These are phyloP conservation scores for Mucor piriformis DNA, from an alignment of 371 early-diverging fungal species.

Conservation along the genomic window DNA sequence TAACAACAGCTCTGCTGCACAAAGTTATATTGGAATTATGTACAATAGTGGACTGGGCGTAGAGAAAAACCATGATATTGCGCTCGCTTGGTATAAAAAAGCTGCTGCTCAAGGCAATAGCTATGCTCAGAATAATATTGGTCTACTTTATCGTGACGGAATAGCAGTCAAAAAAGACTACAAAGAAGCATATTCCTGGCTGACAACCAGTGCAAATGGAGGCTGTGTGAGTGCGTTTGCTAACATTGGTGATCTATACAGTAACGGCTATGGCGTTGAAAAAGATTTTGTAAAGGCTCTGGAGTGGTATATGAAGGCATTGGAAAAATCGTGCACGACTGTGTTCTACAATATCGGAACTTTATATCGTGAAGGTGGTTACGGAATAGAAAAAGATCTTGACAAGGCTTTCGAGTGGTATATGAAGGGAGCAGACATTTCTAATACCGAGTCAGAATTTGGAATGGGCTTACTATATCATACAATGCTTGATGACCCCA, in stretches of 20 bases:
- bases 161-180: neutral
- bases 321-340: slow-evolving; percentile 36
- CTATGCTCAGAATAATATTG: neutral
- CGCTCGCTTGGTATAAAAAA: neutral
- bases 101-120: neutral
- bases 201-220: slow-evolving; percentile 19
- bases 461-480: neutral
- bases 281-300: no score
- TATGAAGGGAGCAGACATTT: no score
- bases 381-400: no score
- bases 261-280: slow-evolving; percentile 64
- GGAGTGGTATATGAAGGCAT: no score
- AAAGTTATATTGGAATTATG: neutral
- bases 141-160: neutral
- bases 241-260: slow-evolving; percentile 70
- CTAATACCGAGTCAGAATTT: no score
- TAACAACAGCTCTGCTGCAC: neutral
- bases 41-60: slow-evolving; percentile 4
- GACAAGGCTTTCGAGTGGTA: no score
- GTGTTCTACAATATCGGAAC: neutral
- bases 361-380: neutral
- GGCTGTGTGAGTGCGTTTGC: slow-evolving; percentile 53
- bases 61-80: slow-evolving; percentile 5
- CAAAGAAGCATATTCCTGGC: neutral
- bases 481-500: neutral